A percentile compares a stretch with the other conserved stretches of the same genome.
phyloP scores from a whole-genome alignment of 2,329 filamentous ascomycete genomes.

The Trichoderma arundinaceum region DNA sequence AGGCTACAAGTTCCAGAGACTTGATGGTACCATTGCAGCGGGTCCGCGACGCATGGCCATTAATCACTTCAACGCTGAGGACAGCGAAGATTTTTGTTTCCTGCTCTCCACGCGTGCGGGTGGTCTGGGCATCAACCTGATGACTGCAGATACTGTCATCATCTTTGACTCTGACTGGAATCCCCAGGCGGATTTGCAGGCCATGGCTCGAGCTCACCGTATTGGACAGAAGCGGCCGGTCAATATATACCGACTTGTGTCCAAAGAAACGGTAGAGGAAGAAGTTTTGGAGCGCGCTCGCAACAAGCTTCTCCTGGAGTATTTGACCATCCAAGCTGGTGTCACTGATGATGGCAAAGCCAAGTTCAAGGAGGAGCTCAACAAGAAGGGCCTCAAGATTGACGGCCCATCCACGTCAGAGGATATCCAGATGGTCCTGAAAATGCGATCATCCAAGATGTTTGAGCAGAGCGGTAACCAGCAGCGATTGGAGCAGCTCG shows the following conservation, averaged over 20 bases:
- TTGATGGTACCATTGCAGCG: conserved; percentile 93
- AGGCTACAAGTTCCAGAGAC: conserved; percentile 92
- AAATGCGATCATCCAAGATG: conserved; percentile 98
- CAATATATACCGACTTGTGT: conserved; percentile 93
- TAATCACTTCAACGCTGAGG: conserved; percentile 97
- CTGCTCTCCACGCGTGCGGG: conserved; percentile 92
- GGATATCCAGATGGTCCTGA: conserved; percentile 94
- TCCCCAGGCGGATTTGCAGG: conserved; percentile 94
- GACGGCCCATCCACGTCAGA: conserved; percentile 89
- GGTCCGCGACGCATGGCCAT: conserved; percentile 89
- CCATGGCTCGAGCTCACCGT: conserved; percentile 97
- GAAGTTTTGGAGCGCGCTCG: conserved; percentile 94
- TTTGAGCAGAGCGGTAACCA: conserved; percentile 98
- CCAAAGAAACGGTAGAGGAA: conserved; percentile 97
- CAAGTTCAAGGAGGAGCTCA: conserved; percentile 74
- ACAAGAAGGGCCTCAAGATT: conserved; percentile 74
- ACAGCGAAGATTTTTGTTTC: conserved; percentile 95
- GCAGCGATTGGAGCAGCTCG: conserved; percentile 92
- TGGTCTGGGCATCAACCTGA: conserved; percentile 97
- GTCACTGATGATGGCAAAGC: conserved; percentile 95
- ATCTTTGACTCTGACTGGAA: conserved; percentile 99
- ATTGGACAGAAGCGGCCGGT: conserved; percentile 97
- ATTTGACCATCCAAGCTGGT: conserved; percentile 94
- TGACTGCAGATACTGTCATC: conserved; percentile 97
- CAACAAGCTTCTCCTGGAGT: conserved; percentile 97